These are phyloP conservation scores for Yamadazyma aaseri DNA, from an alignment of 1,139 yeast species.

Conservation along the genomic window DNA sequence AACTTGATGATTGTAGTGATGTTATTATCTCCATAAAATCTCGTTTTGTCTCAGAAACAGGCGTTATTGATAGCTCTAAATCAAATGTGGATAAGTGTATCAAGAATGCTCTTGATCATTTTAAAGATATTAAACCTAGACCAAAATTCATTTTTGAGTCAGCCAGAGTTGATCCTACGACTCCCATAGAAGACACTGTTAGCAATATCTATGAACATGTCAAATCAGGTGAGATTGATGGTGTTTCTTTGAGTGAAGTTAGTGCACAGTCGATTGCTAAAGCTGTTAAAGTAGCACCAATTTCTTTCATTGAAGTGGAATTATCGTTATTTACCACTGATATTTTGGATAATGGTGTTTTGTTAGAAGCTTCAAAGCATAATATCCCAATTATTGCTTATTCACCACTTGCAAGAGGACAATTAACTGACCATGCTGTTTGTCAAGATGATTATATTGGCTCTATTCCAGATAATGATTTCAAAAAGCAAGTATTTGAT, in stretches of 20 bases:
- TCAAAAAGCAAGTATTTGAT: slow-evolving; percentile 51
- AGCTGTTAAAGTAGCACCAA: slow-evolving; percentile 48
- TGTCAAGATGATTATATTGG: slow-evolving; percentile 25
- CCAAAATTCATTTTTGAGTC: slow-evolving; percentile 59
- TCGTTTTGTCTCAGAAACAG: slow-evolving; percentile 20
- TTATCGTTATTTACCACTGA: slow-evolving; percentile 63
- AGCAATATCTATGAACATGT: slow-evolving; percentile 49
- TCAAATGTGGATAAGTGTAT: slow-evolving; percentile 50
- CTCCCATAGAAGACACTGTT: slow-evolving; percentile 49
- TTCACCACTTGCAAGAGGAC: slow-evolving; percentile 77
- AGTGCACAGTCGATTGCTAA: slow-evolving; percentile 54
- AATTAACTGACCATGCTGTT: slow-evolving; percentile 60
- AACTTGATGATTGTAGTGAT: slow-evolving; percentile 18
- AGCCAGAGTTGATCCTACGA: slow-evolving; percentile 60
- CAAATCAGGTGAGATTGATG: slow-evolving; percentile 56
- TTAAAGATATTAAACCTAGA: slow-evolving; percentile 30
- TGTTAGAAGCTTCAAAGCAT: slow-evolving; percentile 40
- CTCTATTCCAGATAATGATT: slow-evolving; percentile 28
- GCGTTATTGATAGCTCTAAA: slow-evolving; percentile 48
- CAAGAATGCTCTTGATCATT: slow-evolving; percentile 40
- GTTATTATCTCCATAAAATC: slow-evolving; percentile 60
- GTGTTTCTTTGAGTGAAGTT: slow-evolving; percentile 71
- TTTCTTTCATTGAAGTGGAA: slow-evolving; percentile 73
- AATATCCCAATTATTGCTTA: slow-evolving; percentile 69
- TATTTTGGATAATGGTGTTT: slow-evolving; percentile 57